Conservation (phyloP, 441 rosid genomes). For the Raphanus hybrid region DNA sequence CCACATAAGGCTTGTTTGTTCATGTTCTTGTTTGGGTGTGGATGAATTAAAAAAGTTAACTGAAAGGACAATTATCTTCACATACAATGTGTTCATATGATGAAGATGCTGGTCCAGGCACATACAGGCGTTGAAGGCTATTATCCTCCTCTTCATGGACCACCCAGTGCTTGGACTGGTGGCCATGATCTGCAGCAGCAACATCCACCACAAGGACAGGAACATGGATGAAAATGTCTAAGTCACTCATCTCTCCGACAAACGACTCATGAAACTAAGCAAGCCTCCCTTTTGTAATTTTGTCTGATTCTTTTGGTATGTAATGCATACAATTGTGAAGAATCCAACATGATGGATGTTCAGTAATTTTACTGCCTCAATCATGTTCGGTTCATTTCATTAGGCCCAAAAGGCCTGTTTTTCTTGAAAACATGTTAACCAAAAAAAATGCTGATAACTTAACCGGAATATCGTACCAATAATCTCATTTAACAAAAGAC, state of each 20-base stretch:
- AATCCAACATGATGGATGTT: background rate
- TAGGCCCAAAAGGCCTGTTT: background rate
- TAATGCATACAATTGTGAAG: background rate
- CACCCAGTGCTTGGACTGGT: slow-evolving; percentile 63
- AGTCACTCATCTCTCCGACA: slow-evolving; percentile 7
- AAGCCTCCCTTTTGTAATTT: slow-evolving; percentile 29
- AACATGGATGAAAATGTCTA: slow-evolving; percentile 54
- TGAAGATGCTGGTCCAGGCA: slow-evolving; percentile 45
- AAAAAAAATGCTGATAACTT: background rate
- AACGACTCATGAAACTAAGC: slow-evolving; percentile 4
- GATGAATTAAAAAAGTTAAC: background rate
- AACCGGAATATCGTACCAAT: background rate
- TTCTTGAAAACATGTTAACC: background rate
- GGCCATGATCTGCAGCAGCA: slow-evolving; percentile 66
- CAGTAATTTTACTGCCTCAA: background rate
- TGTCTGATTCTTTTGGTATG: background rate
- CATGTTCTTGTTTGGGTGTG: slow-evolving; percentile 20
- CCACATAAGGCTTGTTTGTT: slow-evolving; percentile 17
- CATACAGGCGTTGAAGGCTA: slow-evolving; percentile 69
- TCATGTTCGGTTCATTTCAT: background rate
- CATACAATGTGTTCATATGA: slow-evolving; percentile 4
- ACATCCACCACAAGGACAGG: slow-evolving; percentile 45
- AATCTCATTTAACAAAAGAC: background rate
- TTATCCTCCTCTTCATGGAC: slow-evolving; percentile 76
- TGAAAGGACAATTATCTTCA: background rate